These are phyloP conservation scores for Skeletonema costatum DNA, from an alignment of 108 stramenopile species.

Conservation along the genomic window DNA sequence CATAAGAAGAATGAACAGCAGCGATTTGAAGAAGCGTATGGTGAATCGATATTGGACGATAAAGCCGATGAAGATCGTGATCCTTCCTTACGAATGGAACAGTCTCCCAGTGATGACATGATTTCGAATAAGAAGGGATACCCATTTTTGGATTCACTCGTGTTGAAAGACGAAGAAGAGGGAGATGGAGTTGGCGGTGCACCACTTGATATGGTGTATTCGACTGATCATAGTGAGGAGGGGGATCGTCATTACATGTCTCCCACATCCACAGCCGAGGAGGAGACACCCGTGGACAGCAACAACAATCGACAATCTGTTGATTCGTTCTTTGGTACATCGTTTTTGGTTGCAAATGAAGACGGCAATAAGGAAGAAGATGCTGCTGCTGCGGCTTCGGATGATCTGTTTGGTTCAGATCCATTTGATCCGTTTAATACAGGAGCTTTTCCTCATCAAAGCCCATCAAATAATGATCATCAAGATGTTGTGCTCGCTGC, in stretches of 20 bases:
- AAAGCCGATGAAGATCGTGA: not conserved
- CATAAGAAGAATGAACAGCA: constrained; percentile 1
- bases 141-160: not conserved
- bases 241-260: not conserved
- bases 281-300: not conserved
- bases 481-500: not conserved
- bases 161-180: not conserved
- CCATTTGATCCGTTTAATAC: constrained; percentile 35
- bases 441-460: not conserved
- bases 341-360: not conserved
- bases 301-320: not conserved
- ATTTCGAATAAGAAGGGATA: not conserved
- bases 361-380: not conserved
- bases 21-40: not conserved
- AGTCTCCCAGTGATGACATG: not conserved
- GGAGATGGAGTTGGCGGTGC: not conserved
- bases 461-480: not conserved
- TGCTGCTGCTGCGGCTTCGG: not conserved
- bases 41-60: constrained; percentile 1
- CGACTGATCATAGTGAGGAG: not conserved
- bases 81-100: not conserved
- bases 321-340: constrained; percentile 14
- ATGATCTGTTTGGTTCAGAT: constrained; percentile 34
- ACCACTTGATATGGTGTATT: not conserved
- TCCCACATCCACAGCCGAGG: not conserved